Evolutionary conservation across 2,329 filamentous ascomycete species (phyloP), one percentile per base, ranked within the genome.

Genomic region (Coniella lustricola): DNA sequence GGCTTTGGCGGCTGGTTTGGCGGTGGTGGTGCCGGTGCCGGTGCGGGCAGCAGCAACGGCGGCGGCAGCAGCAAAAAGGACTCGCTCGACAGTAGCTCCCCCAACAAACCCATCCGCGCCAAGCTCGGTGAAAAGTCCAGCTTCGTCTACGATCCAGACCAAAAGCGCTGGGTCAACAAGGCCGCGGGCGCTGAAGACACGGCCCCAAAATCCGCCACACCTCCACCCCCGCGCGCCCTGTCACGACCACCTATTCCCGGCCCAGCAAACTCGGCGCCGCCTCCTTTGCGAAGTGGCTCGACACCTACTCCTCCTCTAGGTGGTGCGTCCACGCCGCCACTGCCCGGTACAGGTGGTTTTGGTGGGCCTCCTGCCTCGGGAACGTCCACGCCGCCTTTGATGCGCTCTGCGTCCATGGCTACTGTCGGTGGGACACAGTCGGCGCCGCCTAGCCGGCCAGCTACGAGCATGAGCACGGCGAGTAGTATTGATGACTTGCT

Each of bases 111-210:
- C n/a, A 87, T 96, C 64, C 82, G 81, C 58, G 93, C 94, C 54
- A 98, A 98, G 61, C 78, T 98, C 8, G 94, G 91, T 53, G 94
- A 98, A 66, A 82, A 93, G 61, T 95, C 82, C 65, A 89, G 83
- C 39, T 96, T 98, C 66, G 85, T 91, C 57, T 98, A 93, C 60
- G 93, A 98, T 62, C 86, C 90, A 2, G 87, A 96, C n/a, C 77
- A 95, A 45, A 94, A 95, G 72, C 90, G 93, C 64, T 98, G 94
- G 94, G 76, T 98, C 64, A 97, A 98, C 72, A 96, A 96, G 73
- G 96, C 95, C 64, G 81, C 81, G 10, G 84, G 84, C 12, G 77
- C 79, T 7, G 83, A 85, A 47, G 78, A 77, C 37, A 69, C 70
- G 8, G 71, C 76, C 21, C 71, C 77, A 3, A 77, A 81, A 54